Evolutionary conservation across 768 basidiomycete genomes (phyloP), one percentile per base, ranked within the genome.

Genomic region (Hemileccinum impolitum): DNA sequence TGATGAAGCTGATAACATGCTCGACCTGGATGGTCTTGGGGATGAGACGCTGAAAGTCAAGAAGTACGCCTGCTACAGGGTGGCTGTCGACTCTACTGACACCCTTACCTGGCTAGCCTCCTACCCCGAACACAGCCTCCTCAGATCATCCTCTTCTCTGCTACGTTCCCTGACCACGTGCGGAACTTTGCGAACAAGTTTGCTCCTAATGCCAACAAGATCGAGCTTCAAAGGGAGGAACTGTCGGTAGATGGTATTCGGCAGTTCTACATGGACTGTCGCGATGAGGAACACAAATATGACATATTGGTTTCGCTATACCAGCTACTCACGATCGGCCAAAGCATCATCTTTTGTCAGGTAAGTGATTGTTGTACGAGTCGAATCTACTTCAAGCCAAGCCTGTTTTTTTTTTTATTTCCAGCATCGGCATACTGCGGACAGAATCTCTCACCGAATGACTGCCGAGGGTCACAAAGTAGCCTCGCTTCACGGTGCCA

Each of bases 1-100:
- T 8, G 96, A 99, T 62, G 96, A 99, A 70, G 96, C 96, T 34
- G 96, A 99, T 70, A 96, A 97, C 70, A 98, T 98, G 95, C 75
- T 99, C 58, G 94, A 94, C 64, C 84, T 92, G 61, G 91, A 94
- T 66, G 89, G 90, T 17, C 72, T 98, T 43, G 92, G 94, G 11
- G 95, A 98, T 54, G 94, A 98, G 69, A 94, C 90, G 0, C 71
- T 95, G 39, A 78, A 85, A 45, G 91, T 97, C 39, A 97, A 96
- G 71, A 95, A 94, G 94, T 97, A 59, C 47, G 81, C 65, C 23
- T 8, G 37, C 13, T 39, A 26, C 21, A 37, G 23, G 8, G 32
- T 39, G 21, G 14, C 21, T 35, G 42, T 39, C 18, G n/a, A 15
- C 31, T 17, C 18, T 34, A 26, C 55, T 69, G 41, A 69, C 38